Percentiles rank a stretch among this genome's conserved stretches.
Conservation (phyloP, 108 stramenopile genomes). For the Pinguiococcus pyrenoidosus region DNA sequence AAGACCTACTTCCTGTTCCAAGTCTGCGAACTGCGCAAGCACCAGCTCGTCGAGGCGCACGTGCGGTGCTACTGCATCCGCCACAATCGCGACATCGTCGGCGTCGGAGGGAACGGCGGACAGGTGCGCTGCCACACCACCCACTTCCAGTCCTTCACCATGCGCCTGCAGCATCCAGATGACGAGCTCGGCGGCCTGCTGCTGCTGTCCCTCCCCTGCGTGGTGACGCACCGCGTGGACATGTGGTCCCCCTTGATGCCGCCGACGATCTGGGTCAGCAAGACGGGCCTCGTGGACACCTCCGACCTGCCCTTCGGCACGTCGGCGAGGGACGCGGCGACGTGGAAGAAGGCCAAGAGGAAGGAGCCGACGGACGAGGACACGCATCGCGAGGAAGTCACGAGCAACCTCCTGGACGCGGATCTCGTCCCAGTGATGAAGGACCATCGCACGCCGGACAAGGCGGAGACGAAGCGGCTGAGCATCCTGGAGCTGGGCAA, state of each 20-base stretch:
- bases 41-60: conserved; percentile 74
- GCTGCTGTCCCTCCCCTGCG: conserved; percentile 80
- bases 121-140: background rate
- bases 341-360: conserved; percentile 1
- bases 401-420: background rate
- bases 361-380: background rate
- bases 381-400: background rate
- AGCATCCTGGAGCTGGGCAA: too few species aligned
- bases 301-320: background rate
- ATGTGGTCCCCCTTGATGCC: conserved; percentile 57
- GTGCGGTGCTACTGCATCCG: conserved; percentile 74
- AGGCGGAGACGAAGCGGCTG: background rate
- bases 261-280: conserved; percentile 19
- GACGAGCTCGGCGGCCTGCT: conserved; percentile 54
- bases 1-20: conserved; percentile 78
- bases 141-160: conserved; percentile 50
- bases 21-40: conserved; percentile 72
- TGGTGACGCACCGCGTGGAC: conserved; percentile 82
- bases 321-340: background rate
- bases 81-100: background rate
- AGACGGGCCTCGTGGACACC: conserved; percentile 11
- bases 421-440: background rate
- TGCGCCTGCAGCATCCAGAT: conserved; percentile 50
- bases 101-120: background rate
- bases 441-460: background rate